Evolutionary conservation across 352 stramenopile species (phyloP), one percentile per base, ranked within the genome.

Genomic region (Discostella stelligera): DNA sequence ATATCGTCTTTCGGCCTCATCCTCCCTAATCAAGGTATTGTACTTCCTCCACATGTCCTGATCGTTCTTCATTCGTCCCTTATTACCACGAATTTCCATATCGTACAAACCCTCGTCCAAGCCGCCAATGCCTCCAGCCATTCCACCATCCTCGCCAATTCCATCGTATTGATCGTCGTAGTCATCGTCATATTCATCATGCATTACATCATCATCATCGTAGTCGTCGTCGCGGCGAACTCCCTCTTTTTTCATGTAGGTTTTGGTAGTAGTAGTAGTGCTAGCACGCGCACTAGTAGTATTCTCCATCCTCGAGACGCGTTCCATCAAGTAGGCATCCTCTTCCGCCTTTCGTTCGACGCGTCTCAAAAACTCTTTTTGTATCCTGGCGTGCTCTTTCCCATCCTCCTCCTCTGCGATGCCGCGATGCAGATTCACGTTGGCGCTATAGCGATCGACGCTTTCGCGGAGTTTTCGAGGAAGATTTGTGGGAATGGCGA

Each of bases 161-260:
- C 83, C 85, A 77, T 94, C 86, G 44, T 91, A 92, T 77, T 94
- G 86, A 83, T 94, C 89, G 65, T 94, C 86, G 50, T 94, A 92
- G 46, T 94, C 89, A 70, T 94, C 89, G 63, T 94, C 55, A 64
- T 94, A 94, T 72, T 90, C 83, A 63, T 89, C 67, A 3, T 69
- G 13, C 27, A 30, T 74, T n/a, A 39, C 52, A 27, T 21, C 10
- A 48, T 41, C 8, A 20, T 69, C 27, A 8, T 71, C 44, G 39
- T 72, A 25, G 14, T 59, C 52, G 23, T 65, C n/a, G 14, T 59
- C 52, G 23, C 60, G 4, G 44, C 44, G 20, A 21, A 30, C 18
- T 53, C 30, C 44, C 13, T 69, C 18, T 56, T 54, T 30, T 39
- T 16, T 20, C 44, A 46, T n/a, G 79, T 39, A 23, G 1, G 2